Base-by-base conservation (phyloP, 2,329 filamentous ascomycete species). In the Arachnopeziza araneosa region DNA sequence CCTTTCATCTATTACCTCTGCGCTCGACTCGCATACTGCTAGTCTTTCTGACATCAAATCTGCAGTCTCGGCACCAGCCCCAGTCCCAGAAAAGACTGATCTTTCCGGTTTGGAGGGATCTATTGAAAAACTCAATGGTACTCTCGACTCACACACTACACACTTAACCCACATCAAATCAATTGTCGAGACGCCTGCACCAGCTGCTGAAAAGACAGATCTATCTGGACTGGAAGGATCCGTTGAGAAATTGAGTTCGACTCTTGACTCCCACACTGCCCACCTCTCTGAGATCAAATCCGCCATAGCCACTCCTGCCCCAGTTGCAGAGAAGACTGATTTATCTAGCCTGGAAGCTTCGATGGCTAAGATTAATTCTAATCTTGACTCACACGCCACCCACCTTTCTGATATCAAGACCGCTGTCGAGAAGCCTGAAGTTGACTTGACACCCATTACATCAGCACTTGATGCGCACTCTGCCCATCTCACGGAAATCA, bases 141-240 rank as follows among this genome's bases (percentile, higher is more conserved):
- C 52, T 48, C 51, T 62, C 44, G 56, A 49, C 6, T 49, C 49
- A 56, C 53, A 57, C n/a, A 58, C 62, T 10, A 57, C 54, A 24
- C 24, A 62, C 44, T 55, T 60, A n/a, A 49, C 59, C 30, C 66
- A 67, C 10, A 67, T 70, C 54, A 65, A 68, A 32, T 49, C 63
- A 19, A 56, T 57, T 30, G 53, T 63, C 24, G 54, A 60, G 9
- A 21, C 21, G 14, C 50, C 58, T 7, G 17, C 53, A 14, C 56
- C 64, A 50, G 24, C 54, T 24, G 36, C 61, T 7, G 59, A 64
- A 52, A 55, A 63, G 26, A 52, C 61, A 48, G 64, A 67, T 56
- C 50, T 67, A 1, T 59, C 63, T 14, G 51, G 57, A 24, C 50
- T 67, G 7, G 63, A 66, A 55, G 50, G 60, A 8, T 61, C 61